These are phyloP conservation scores for Fusarium sp. DNA, from an alignment of 2,329 filamentous ascomycete genomes.

Conservation along the genomic window DNA sequence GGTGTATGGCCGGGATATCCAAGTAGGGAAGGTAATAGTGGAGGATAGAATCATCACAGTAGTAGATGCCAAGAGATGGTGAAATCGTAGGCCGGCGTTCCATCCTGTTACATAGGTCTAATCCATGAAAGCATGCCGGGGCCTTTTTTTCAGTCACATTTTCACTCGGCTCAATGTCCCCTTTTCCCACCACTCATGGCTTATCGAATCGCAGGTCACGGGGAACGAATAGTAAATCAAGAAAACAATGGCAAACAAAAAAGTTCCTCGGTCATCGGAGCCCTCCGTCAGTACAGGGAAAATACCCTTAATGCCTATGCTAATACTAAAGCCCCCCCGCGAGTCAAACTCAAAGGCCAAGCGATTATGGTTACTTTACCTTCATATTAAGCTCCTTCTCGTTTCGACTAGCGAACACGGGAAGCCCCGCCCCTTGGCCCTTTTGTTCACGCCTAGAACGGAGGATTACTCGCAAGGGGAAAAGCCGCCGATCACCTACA, in stretches of 20 bases:
- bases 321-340: not conserved
- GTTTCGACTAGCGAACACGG: conserved; percentile 1
- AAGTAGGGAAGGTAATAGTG: conserved; percentile 39
- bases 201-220: not conserved
- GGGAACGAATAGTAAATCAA: not conserved
- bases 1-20: conserved; percentile 31
- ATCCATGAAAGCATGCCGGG: conserved; percentile 8
- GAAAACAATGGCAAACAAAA: not conserved
- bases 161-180: not conserved
- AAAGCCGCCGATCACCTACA: not conserved
- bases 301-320: not conserved
- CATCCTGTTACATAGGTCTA: conserved; percentile 25
- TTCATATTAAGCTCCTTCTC: conserved; percentile 9
- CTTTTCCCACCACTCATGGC: not conserved
- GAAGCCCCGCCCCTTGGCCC: not conserved
- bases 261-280: not conserved
- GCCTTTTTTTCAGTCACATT: conserved; percentile 4
- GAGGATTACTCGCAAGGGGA: not conserved
- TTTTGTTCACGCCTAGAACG: not conserved
- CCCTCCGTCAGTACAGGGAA: not conserved
- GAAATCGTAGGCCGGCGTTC: not conserved
- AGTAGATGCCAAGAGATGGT: conserved; percentile 6
- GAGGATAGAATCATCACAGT: conserved; percentile 16
- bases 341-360: not conserved
- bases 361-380: conserved; percentile 4